A percentile compares a stretch with the other conserved stretches of the same genome.
phyloP scores from a whole-genome alignment of 805 yeast species.

The Nakazawaea ishiwadae region DNA sequence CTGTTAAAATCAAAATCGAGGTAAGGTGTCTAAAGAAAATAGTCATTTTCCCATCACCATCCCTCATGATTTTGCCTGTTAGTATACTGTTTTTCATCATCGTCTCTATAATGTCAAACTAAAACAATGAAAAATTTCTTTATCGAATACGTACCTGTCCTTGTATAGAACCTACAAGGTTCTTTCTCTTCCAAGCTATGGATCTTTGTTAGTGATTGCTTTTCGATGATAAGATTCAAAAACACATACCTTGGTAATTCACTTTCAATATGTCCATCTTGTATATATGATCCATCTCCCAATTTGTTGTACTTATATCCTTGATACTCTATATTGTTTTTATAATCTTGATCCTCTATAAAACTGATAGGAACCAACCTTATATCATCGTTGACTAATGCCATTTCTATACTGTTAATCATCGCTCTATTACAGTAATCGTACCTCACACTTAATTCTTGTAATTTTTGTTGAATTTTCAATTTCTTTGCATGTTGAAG shows the following conservation, averaged over 20 bases:
- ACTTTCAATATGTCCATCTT: background rate
- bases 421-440: slow-evolving; percentile 41
- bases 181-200: slow-evolving; percentile 11
- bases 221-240: background rate
- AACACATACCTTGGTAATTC: slow-evolving; percentile 10
- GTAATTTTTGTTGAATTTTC: slow-evolving; percentile 16
- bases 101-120: too few species aligned
- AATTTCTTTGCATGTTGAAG: slow-evolving; percentile 15
- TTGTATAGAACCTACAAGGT: slow-evolving; percentile 12
- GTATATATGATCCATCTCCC: slow-evolving; percentile 12
- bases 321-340: slow-evolving; percentile 5
- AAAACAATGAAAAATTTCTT: background rate
- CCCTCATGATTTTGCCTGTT: too few species aligned
- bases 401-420: slow-evolving; percentile 39
- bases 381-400: slow-evolving; percentile 34
- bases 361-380: slow-evolving; percentile 32
- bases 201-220: background rate
- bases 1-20: too few species aligned
- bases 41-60: too few species aligned
- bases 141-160: slow-evolving; percentile 13
- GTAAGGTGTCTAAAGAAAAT: too few species aligned
- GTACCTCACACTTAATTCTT: slow-evolving; percentile 30
- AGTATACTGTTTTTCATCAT: too few species aligned
- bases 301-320: slow-evolving; percentile 3
- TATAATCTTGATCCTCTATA: slow-evolving; percentile 7